A percentile compares a stretch with the other conserved stretches of the same genome.
Conservation (phyloP, 768 basidiomycete species). For the Crepidotus variabilis region DNA sequence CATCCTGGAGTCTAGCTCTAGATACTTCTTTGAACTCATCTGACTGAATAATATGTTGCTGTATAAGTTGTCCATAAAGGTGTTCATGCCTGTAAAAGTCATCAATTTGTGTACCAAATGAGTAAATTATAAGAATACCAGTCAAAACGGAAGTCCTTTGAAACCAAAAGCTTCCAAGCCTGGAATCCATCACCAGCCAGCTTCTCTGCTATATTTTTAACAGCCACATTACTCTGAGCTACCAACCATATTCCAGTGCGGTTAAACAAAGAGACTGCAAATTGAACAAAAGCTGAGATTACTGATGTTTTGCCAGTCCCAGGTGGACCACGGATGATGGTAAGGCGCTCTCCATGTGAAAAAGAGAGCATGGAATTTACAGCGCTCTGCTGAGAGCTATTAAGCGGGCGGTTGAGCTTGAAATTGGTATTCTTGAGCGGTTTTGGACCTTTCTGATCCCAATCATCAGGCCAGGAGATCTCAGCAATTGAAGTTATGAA, state of each 20-base stretch:
- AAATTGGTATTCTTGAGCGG: slow-evolving; percentile 1
- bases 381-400: slow-evolving; percentile 43
- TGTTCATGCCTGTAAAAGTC: slow-evolving; percentile 68
- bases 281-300: slow-evolving; percentile 58
- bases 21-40: slow-evolving; percentile 26
- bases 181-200: slow-evolving; percentile 48
- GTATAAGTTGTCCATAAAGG: slow-evolving; percentile 47
- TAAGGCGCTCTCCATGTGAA: slow-evolving; percentile 30
- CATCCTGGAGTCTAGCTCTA: slow-evolving; percentile 26
- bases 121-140: slow-evolving; percentile 43
- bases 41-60: slow-evolving; percentile 50
- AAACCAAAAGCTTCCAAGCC: slow-evolving; percentile 68
- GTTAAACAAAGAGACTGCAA: slow-evolving; percentile 32
- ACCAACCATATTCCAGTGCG: slow-evolving; percentile 68
- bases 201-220: slow-evolving; percentile 88
- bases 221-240: slow-evolving; percentile 84
- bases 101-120: slow-evolving; percentile 6
- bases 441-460: slow-evolving; percentile 16
- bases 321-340: slow-evolving; percentile 53
- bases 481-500: slow-evolving; percentile 26
- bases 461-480: slow-evolving; percentile 38
- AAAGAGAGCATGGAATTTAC: slow-evolving; percentile 45
- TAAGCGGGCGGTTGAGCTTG: slow-evolving; percentile 15
- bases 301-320: slow-evolving; percentile 76
- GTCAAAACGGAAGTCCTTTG: slow-evolving; percentile 55